Evolutionary conservation across 805 yeast species (phyloP).

Genomic region (Metschnikowia borealis): DNA sequence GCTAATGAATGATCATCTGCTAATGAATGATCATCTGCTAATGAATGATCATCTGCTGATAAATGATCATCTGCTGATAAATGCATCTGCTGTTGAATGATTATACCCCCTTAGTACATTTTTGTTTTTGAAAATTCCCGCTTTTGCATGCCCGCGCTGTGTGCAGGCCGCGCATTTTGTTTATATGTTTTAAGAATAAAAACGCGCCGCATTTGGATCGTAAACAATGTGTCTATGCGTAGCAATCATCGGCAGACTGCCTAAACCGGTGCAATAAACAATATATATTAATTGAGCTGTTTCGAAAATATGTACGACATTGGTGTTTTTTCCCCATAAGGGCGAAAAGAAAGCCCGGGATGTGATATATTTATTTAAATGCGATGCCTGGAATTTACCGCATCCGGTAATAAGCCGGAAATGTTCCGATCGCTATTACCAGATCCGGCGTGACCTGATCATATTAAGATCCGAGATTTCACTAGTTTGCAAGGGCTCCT

Average conservation of each 20-base stretch:
- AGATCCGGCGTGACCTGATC: too few relatives aligned
- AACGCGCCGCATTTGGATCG: background rate
- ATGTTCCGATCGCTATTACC: too few relatives aligned
- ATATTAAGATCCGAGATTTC: too few relatives aligned
- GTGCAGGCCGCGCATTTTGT: conserved; percentile 1
- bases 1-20: background rate
- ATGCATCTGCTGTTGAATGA: background rate
- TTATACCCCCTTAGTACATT: background rate
- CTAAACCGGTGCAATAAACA: too few relatives aligned
- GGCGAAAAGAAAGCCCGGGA: too few relatives aligned
- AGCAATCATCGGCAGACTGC: background rate
- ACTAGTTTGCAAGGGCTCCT: too few relatives aligned
- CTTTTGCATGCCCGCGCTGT: background rate
- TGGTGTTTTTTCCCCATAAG: too few relatives aligned
- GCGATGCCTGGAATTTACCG: too few relatives aligned
- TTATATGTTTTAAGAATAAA: background rate
- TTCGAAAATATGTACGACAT: too few relatives aligned
- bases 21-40: background rate
- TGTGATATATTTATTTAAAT: too few relatives aligned
- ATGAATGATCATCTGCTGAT: background rate
- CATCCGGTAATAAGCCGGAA: too few relatives aligned
- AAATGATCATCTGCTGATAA: background rate
- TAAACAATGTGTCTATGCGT: background rate
- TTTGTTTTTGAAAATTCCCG: background rate
- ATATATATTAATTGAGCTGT: too few relatives aligned